Percentiles rank a stretch among this genome's conserved stretches.
phyloP scores from a whole-genome alignment of 2,329 filamentous ascomycete genomes.

The Phoma sp. region DNA sequence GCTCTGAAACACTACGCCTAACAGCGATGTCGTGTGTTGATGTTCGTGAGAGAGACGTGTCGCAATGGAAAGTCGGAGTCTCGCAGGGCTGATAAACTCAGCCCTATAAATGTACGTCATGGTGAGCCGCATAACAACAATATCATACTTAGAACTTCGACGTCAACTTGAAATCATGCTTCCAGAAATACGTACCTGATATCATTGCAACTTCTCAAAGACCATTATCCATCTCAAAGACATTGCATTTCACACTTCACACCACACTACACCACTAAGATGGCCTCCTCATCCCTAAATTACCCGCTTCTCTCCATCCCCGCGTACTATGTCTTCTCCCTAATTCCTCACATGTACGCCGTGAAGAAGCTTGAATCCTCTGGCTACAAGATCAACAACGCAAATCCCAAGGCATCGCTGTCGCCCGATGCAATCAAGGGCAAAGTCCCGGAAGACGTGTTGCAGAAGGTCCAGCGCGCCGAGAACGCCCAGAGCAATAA shows the following conservation, averaged over 20 bases:
- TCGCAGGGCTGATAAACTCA: neutral
- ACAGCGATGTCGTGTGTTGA: neutral
- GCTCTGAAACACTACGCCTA: too few species aligned
- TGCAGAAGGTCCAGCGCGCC: conserved; percentile 35
- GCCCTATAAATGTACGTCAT: neutral
- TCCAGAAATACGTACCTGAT: too few species aligned
- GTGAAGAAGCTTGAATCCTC: conserved; percentile 15
- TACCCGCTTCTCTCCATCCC: conserved; percentile 37
- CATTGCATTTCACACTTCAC: too few species aligned
- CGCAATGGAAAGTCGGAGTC: neutral
- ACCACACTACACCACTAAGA: neutral
- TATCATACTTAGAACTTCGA: neutral
- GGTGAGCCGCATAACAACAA: neutral
- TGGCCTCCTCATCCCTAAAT: conserved; percentile 29
- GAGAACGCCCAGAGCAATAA: conserved; percentile 36
- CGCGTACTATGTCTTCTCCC: conserved; percentile 34
- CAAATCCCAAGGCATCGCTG: conserved; percentile 33
- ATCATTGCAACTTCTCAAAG: too few species aligned
- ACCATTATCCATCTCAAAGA: too few species aligned
- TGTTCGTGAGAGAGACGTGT: too few species aligned
- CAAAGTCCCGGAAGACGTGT: conserved; percentile 34
- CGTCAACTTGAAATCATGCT: neutral
- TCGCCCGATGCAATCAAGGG: conserved; percentile 29
- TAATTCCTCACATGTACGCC: conserved; percentile 30
- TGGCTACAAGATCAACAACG: conserved; percentile 35